These are phyloP conservation scores for Triticum turgidum DNA, from an alignment of 176 grass and related monocot species.

Conservation along the genomic window DNA sequence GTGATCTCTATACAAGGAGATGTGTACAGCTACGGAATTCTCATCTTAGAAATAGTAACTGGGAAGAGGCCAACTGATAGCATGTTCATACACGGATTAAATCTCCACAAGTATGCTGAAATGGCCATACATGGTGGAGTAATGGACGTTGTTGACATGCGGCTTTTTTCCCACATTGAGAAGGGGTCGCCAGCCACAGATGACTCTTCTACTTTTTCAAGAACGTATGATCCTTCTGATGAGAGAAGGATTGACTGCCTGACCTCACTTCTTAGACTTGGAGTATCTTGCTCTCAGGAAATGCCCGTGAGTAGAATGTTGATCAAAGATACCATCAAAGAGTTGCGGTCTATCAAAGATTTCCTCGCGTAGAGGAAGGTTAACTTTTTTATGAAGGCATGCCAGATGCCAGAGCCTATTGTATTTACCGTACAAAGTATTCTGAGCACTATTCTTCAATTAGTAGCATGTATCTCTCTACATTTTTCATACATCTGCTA, in stretches of 20 bases:
- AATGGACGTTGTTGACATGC: slow-evolving; percentile 18
- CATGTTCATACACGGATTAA: not conserved
- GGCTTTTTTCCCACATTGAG: not conserved
- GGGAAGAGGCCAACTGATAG: slow-evolving; percentile 29
- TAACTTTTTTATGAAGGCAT: not conserved
- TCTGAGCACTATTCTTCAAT: not conserved
- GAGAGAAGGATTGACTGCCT: not conserved
- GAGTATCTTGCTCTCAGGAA: slow-evolving; percentile 13
- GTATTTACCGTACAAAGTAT: not conserved
- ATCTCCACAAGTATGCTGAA: slow-evolving; percentile 24
- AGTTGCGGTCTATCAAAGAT: not conserved
- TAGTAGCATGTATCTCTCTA: no score
- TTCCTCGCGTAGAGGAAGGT: not conserved
- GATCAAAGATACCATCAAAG: slow-evolving; percentile 7
- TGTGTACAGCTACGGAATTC: slow-evolving; percentile 47
- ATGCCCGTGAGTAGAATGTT: not conserved
- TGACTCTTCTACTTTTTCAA: not conserved
- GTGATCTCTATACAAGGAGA: slow-evolving; percentile 32
- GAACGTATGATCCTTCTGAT: not conserved
- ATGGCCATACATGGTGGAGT: not conserved
- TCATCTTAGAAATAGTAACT: slow-evolving; percentile 41
- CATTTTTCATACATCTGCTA: no score
- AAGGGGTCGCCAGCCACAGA: not conserved
- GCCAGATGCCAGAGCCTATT: not conserved
- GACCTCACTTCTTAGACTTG: slow-evolving; percentile 4